Evolutionary conservation across 345 rosid species (phyloP).

Genomic region (Physaria fendleri): DNA sequence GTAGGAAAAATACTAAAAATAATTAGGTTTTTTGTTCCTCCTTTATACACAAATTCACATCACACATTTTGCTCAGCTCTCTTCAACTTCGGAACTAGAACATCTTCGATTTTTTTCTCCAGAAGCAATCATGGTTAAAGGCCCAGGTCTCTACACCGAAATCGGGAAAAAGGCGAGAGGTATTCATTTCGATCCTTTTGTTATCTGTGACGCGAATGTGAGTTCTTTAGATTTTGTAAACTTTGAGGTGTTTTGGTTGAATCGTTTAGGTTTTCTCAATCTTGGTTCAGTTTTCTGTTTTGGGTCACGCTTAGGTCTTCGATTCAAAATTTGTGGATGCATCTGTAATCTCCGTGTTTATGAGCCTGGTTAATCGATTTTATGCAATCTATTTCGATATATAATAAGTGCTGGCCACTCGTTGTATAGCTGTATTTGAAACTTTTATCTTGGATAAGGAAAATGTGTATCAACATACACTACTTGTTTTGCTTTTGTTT

Average conservation of each 20-base stretch:
- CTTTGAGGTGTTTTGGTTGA: not conserved
- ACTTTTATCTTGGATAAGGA: not conserved
- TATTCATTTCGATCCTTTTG: conserved; percentile 5
- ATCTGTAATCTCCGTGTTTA: not conserved
- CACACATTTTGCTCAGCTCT: not conserved
- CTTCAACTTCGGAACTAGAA: not conserved
- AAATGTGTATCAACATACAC: not conserved
- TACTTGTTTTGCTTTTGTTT: too few species aligned
- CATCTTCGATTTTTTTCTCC: not conserved
- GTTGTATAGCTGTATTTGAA: not conserved
- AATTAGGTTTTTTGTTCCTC: conserved; percentile 20
- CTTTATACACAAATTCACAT: not conserved
- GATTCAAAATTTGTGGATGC: not conserved
- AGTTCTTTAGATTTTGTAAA: conserved; percentile 3
- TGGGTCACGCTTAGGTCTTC: not conserved
- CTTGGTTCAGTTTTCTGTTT: not conserved
- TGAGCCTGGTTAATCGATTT: not conserved
- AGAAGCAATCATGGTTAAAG: conserved; percentile 54
- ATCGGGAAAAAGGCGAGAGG: conserved; percentile 95
- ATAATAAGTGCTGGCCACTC: not conserved
- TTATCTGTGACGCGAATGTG: not conserved
- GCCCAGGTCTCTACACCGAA: conserved; percentile 90
- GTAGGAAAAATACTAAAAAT: not conserved
- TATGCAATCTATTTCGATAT: not conserved
- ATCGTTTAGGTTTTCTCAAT: not conserved